phyloP scores from a whole-genome alignment of 2,329 filamentous ascomycete genomes.

The Pseudopyricularia javanii region DNA sequence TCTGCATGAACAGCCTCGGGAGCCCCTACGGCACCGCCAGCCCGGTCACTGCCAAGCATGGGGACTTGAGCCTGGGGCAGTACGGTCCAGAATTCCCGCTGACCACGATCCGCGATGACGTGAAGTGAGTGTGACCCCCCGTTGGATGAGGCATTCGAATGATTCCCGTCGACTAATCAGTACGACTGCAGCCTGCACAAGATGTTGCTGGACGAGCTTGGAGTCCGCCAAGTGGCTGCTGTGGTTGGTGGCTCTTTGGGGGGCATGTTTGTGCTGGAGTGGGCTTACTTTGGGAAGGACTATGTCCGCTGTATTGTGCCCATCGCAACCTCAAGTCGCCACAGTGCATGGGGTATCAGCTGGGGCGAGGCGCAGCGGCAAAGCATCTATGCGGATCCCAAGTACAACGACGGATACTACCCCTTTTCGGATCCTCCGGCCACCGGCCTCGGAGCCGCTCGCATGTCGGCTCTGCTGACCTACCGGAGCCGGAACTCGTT shows the following conservation, averaged over 20 bases:
- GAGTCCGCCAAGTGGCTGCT: slow-evolving; percentile 64
- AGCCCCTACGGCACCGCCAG: slow-evolving; percentile 83
- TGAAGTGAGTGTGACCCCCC: slow-evolving; percentile 58
- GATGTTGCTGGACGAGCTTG: slow-evolving; percentile 66
- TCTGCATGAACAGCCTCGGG: slow-evolving; percentile 77
- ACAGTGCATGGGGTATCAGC: slow-evolving; percentile 83
- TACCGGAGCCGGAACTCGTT: slow-evolving; percentile 97
- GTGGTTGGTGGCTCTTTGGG: slow-evolving; percentile 79
- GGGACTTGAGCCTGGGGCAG: slow-evolving; percentile 56
- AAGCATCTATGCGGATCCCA: slow-evolving; percentile 95
- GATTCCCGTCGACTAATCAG: background rate
- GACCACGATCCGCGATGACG: slow-evolving; percentile 90
- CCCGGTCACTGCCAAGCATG: slow-evolving; percentile 79
- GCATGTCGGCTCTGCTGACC: slow-evolving; percentile 92
- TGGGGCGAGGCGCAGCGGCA: slow-evolving; percentile 84
- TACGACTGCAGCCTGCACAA: slow-evolving; percentile 52
- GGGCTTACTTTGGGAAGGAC: slow-evolving; percentile 79
- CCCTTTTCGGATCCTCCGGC: slow-evolving; percentile 73
- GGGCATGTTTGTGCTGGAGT: slow-evolving; percentile 84
- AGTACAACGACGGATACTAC: slow-evolving; percentile 97
- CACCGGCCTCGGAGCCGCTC: slow-evolving; percentile 80
- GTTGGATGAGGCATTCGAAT: background rate
- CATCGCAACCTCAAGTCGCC: slow-evolving; percentile 72
- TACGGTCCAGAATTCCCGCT: slow-evolving; percentile 96
- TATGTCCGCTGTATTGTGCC: slow-evolving; percentile 73